Percentiles rank a stretch among this genome's conserved stretches.
These are phyloP conservation scores for Lasiodiplodia hormozganensis DNA, from an alignment of 2,329 filamentous ascomycete species.

Conservation along the genomic window DNA sequence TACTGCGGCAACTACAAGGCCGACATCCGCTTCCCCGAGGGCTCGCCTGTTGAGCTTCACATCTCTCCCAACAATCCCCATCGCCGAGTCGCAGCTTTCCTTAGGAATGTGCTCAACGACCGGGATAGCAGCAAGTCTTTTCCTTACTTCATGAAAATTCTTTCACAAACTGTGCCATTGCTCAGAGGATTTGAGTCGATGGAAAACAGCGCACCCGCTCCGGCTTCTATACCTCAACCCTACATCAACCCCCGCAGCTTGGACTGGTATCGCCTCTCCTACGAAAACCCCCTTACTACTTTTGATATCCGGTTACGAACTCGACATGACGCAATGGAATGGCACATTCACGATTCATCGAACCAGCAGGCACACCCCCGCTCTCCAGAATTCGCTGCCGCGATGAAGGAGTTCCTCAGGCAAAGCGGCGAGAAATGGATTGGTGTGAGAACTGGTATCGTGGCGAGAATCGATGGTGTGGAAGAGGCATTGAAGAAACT, in stretches of 20 bases:
- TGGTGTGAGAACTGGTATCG: constrained; percentile 46
- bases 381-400: constrained; percentile 38
- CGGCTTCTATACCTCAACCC: constrained; percentile 13
- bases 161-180: constrained; percentile 69
- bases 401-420: constrained; percentile 44
- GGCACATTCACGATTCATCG: constrained; percentile 47
- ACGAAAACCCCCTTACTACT: constrained; percentile 48
- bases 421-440: constrained; percentile 43
- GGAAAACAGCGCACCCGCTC: constrained; percentile 8
- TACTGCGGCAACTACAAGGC: constrained; percentile 66
- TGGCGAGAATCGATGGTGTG: constrained; percentile 46
- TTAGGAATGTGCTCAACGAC: constrained; percentile 66
- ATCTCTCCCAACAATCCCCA: constrained; percentile 72
- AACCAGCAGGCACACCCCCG: constrained; percentile 38
- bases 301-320: constrained; percentile 47
- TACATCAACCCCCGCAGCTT: constrained; percentile 53
- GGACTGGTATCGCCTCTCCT: constrained; percentile 53
- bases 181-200: constrained; percentile 45
- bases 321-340: constrained; percentile 43
- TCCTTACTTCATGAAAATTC: constrained; percentile 63
- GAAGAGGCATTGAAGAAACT: constrained; percentile 45
- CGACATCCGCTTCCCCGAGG: constrained; percentile 63
- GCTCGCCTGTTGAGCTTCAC: constrained; percentile 54
- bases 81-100: constrained; percentile 65
- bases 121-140: constrained; percentile 53